phyloP scores from a whole-genome alignment of 768 basidiomycete species.

The Lactifluus piperatus region DNA sequence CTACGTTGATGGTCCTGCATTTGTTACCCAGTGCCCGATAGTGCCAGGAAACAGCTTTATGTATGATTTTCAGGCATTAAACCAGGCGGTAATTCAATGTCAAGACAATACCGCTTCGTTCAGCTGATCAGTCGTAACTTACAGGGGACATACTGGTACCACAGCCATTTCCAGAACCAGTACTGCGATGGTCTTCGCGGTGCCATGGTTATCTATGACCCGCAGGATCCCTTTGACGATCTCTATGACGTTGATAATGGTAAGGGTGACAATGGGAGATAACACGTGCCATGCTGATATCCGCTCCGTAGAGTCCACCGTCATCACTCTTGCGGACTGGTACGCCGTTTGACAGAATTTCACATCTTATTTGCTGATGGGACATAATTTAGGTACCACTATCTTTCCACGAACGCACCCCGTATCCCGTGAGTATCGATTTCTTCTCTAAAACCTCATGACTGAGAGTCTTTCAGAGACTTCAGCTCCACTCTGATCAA shows the following conservation, averaged over 20 bases:
- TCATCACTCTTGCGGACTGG: slow-evolving; percentile 26
- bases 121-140: background rate
- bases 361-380: background rate
- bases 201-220: slow-evolving; percentile 26
- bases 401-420: slow-evolving; percentile 10
- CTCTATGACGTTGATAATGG: slow-evolving; percentile 27
- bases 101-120: slow-evolving; percentile 22
- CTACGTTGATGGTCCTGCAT: slow-evolving; percentile 37
- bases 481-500: slow-evolving; percentile 20
- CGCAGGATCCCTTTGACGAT: slow-evolving; percentile 21
- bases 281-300: background rate
- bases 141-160: slow-evolving; percentile 30
- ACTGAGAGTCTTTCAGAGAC: background rate
- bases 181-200: slow-evolving; percentile 32
- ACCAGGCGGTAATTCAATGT: slow-evolving; percentile 30
- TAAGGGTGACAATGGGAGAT: background rate
- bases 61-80: slow-evolving; percentile 32
- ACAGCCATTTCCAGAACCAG: slow-evolving; percentile 32
- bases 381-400: slow-evolving; percentile 8
- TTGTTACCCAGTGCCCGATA: slow-evolving; percentile 41
- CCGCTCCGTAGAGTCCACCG: slow-evolving; percentile 20
- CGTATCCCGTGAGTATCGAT: background rate
- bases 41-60: slow-evolving; percentile 33
- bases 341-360: background rate
- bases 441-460: background rate